Conservation (phyloP, 2,329 filamentous ascomycete genomes). For the Rugonectria rugulosa region DNA sequence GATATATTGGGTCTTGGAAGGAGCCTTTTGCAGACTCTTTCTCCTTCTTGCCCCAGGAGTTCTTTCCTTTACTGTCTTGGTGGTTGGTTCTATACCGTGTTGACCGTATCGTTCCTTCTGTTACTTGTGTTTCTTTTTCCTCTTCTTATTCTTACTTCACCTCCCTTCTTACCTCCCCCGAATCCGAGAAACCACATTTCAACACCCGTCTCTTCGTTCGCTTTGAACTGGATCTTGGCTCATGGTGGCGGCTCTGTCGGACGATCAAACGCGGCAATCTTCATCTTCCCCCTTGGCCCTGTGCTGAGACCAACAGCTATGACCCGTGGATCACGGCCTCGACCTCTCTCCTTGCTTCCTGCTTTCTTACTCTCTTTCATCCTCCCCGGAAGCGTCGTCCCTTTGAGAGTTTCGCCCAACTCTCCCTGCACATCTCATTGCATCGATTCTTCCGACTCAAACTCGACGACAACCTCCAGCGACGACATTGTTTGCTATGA, state of each 20-base stretch:
- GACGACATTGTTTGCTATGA: slow-evolving; percentile 59
- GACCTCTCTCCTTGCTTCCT: slow-evolving; percentile 4
- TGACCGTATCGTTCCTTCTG: too few relatives aligned
- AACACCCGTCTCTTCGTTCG: too few relatives aligned
- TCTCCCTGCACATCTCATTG: slow-evolving; percentile 63
- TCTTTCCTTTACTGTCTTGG: too few relatives aligned
- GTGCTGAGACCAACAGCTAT: slow-evolving; percentile 11
- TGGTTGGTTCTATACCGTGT: too few relatives aligned
- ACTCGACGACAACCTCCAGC: slow-evolving; percentile 53
- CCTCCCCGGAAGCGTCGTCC: slow-evolving; percentile 39
- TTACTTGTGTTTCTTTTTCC: too few relatives aligned
- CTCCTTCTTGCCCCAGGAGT: too few relatives aligned
- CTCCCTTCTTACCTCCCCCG: neutral
- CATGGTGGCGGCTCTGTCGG: too few relatives aligned
- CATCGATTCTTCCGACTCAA: slow-evolving; percentile 52
- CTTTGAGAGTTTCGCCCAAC: slow-evolving; percentile 60
- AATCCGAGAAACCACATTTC: too few relatives aligned
- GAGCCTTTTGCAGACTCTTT: too few relatives aligned
- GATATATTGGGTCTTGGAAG: too few relatives aligned
- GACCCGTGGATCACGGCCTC: slow-evolving; percentile 6
- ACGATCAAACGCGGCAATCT: neutral
- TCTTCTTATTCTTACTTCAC: too few relatives aligned
- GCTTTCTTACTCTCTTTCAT: neutral
- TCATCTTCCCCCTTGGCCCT: neutral
- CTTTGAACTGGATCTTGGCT: too few relatives aligned